Evolutionary conservation across 1,284 basidiomycete species (phyloP), one percentile per base, ranked within the genome.

Genomic region (Ganoderma meredithae): DNA sequence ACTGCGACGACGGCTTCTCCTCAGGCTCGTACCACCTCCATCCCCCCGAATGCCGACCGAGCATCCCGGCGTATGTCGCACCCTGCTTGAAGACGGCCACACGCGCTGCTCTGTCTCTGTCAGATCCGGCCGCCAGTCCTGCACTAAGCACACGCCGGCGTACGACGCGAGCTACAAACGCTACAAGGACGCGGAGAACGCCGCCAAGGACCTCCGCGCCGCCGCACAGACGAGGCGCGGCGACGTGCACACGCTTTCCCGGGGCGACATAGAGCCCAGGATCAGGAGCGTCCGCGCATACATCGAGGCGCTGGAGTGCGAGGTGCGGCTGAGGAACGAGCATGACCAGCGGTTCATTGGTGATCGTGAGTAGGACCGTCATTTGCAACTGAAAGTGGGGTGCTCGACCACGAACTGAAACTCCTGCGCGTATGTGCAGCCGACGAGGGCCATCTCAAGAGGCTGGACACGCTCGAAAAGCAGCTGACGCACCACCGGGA

Each of bases 201-300:
- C 6, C 7, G 44, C 60, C n/a, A 52, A 39, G 27, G 25, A n/a
- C 44, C 60, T 60, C 22, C 58, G 58, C n/a, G 60, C 33, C 17
- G 43, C 60, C 15, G 60, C 60, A 22, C 60, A 60, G 58, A 60
- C 58, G n/a, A 60, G 41, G 22, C 58, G 58, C 13, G 13, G 39
- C 58, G 58, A 60, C 22, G 58, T 60, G n/a, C 39, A 60, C 39
- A 60, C 58, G 6, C n/a, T 60, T 17, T n/a, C 39, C 27, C 12
- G 15, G 2, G 31, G 19, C 12, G 60, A 62, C 3, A 25, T 62
- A 19, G 25, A 36, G 27, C 25, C 60, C 10, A 47, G 47, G 19
- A 62, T 62, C 44, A 17, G 33, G 44, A 10, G 12, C 27, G 36
- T 62, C 27, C 15, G 40, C 13, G 60, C 43, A 43, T 62, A 62